Evolutionary conservation across 2,329 filamentous ascomycete species (phyloP), one percentile per base, ranked within the genome.

Genomic region (Fusarium sp.): DNA sequence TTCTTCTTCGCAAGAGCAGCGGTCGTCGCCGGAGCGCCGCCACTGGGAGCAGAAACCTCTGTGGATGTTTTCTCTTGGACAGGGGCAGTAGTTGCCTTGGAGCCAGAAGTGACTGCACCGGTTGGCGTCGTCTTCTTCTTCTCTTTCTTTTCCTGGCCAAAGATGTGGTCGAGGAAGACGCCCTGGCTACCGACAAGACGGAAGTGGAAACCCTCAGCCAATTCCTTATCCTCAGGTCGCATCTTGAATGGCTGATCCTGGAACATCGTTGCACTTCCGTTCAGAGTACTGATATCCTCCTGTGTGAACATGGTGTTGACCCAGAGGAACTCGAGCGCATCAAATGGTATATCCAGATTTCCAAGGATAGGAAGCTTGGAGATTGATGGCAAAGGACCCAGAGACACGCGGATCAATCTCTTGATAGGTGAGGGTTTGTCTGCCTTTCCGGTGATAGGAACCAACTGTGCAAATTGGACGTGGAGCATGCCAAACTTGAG

Each of bases 21-120:
- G 0, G 53, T 56, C 0, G 53, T 56, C 0, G 53, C 25, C 0
- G 53, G 53, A 0, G 8, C 53, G 0, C 53, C 37, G 0, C 53
- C 53, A 1, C 37, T 23, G 0, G 53, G 53, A 2, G 3, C 8
- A 23, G 0, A 0, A 5, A 8, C 4, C 6, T 56, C 53, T 21
- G 37, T 3, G 15, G 37, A 21, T 15, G 53, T 0, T 0, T 8
- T 43, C 25, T 43, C 37, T 1, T 56, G 21, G 0, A 23, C 53
- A 0, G 37, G 37, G 13, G 37, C 21, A 4, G 21, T 19, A 0
- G 21, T 44, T 0, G 6, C 11, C 6, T 56, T 56, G 0, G 53
- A 6, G 6, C 6, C 53, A 0, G 53, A 0, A 16, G 37, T 1
- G 0, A 2, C 11, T 15, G 15, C 4, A 5, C 37, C 3, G 11